Evolutionary conservation across 768 basidiomycete genomes (phyloP).

Genomic region (Fistulinella prunicolor): DNA sequence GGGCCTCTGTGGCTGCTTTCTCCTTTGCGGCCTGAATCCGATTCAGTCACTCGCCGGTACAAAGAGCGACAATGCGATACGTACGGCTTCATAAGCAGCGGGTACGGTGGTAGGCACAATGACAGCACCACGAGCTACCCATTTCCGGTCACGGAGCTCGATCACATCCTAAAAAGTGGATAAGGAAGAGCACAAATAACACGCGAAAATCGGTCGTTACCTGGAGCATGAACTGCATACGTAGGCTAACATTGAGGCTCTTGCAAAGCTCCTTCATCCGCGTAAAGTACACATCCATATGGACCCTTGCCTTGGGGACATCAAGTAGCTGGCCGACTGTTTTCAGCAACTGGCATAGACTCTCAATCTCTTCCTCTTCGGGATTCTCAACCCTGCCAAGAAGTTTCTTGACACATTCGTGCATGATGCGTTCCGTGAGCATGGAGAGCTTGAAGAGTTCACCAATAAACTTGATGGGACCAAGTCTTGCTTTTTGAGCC

Average conservation of each 20-base stretch:
- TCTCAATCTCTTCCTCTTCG: conserved; percentile 98
- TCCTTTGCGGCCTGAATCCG: conserved; percentile 72
- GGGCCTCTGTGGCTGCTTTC: conserved; percentile 63
- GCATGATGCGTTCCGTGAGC: conserved; percentile 97
- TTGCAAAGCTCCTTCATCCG: conserved; percentile 83
- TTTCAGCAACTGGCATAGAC: conserved; percentile 85
- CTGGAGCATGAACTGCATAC: conserved; percentile 96
- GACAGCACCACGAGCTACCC: conserved; percentile 68
- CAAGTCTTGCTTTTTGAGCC: conserved; percentile 94
- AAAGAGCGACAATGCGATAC: conserved; percentile 27
- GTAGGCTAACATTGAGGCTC: conserved; percentile 71
- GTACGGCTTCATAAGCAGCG: conserved; percentile 80
- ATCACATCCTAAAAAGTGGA: conserved; percentile 70
- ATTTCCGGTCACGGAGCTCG: conserved; percentile 81
- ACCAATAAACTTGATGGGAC: conserved; percentile 97
- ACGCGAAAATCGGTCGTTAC: conserved; percentile 42
- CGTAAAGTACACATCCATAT: conserved; percentile 91
- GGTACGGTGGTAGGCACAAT: conserved; percentile 86
- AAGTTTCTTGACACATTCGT: conserved; percentile 96
- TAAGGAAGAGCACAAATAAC: not conserved
- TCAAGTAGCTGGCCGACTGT: conserved; percentile 88
- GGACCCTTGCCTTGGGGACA: conserved; percentile 71
- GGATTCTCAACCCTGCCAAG: conserved; percentile 91
- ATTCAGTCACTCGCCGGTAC: conserved; percentile 4
- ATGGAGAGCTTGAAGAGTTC: conserved; percentile 99